These are phyloP conservation scores for Phytophthora agathidicida DNA, from an alignment of 352 stramenopile species.

Conservation along the genomic window DNA sequence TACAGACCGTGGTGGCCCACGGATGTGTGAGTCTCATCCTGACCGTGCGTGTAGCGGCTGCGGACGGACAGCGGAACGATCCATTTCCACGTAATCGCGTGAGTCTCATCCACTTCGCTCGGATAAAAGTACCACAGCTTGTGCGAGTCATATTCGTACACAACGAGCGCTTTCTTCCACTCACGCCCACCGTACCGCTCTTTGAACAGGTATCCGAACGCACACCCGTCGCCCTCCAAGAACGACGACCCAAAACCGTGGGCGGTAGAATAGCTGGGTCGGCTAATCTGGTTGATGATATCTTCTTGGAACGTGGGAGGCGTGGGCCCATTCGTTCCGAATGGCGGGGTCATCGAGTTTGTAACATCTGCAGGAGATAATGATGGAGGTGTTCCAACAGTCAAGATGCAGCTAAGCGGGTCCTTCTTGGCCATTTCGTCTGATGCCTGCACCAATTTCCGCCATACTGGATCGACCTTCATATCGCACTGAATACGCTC, in stretches of 20 bases:
- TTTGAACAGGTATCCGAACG: slow-evolving; percentile 88
- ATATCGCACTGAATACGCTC: slow-evolving; percentile 66
- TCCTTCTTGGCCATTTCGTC: slow-evolving; percentile 56
- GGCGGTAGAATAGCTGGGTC: slow-evolving; percentile 81
- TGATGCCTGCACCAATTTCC: slow-evolving; percentile 55
- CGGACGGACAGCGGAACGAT: slow-evolving; percentile 80
- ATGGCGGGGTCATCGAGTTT: slow-evolving; percentile 31
- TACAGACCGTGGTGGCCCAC: slow-evolving; percentile 86
- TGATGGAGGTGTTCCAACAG: slow-evolving; percentile 40
- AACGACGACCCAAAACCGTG: slow-evolving; percentile 90
- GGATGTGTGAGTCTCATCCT: slow-evolving; percentile 84
- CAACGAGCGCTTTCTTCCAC: slow-evolving; percentile 87
- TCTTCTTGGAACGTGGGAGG: slow-evolving; percentile 85
- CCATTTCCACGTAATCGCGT: slow-evolving; percentile 89
- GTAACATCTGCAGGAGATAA: slow-evolving; percentile 30
- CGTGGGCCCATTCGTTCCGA: slow-evolving; percentile 35
- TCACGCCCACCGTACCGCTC: slow-evolving; percentile 58
- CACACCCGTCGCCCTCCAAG: slow-evolving; percentile 79
- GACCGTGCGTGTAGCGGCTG: slow-evolving; percentile 81
- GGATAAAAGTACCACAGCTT: slow-evolving; percentile 92
- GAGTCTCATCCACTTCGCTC: slow-evolving; percentile 80
- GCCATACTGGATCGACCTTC: slow-evolving; percentile 57
- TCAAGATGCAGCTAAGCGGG: slow-evolving; percentile 64
- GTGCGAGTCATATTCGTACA: slow-evolving; percentile 88
- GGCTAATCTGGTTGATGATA: slow-evolving; percentile 89